These are phyloP conservation scores for Batkoa obscura DNA, from an alignment of 371 early-diverging fungal species.

Conservation along the genomic window DNA sequence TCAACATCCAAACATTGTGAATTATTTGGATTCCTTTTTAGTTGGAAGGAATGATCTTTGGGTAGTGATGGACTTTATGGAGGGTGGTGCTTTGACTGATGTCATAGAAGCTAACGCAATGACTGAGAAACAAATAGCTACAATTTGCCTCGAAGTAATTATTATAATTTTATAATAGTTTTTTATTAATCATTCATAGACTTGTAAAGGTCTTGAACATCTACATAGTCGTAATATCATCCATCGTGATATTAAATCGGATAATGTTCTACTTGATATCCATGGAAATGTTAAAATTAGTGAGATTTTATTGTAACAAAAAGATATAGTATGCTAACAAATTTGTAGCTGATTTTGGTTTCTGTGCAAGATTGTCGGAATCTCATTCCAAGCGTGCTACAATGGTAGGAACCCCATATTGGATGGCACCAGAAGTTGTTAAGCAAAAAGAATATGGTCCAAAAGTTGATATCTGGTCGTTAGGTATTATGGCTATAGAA, in stretches of 20 bases:
- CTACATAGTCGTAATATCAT: constrained; percentile 83
- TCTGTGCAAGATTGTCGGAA: constrained; percentile 81
- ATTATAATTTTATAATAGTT: not conserved
- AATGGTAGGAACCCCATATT: constrained; percentile 91
- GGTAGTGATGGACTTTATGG: constrained; percentile 99
- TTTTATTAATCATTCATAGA: constrained; percentile 20
- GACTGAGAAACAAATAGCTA: constrained; percentile 79
- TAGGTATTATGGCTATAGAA: constrained; percentile 92
- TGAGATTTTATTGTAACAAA: constrained; percentile 11
- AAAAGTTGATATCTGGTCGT: constrained; percentile 84
- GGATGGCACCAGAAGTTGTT: constrained; percentile 91
- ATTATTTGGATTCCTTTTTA: constrained; percentile 77
- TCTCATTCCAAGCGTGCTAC: constrained; percentile 78
- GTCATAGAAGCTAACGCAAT: constrained; percentile 78
- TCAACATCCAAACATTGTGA: constrained; percentile 87
- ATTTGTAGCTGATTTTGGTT: constrained; percentile 64
- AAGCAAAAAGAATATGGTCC: constrained; percentile 76
- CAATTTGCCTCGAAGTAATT: constrained; percentile 64
- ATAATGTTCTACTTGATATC: constrained; percentile 73
- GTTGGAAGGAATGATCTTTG: constrained; percentile 67
- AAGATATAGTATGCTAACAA: not conserved
- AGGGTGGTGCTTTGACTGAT: constrained; percentile 94
- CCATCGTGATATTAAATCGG: constrained; percentile 93
- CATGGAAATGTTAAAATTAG: constrained; percentile 91
- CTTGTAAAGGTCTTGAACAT: constrained; percentile 72